phyloP scores from a whole-genome alignment of 768 basidiomycete genomes.

The Podaxis sp. region DNA sequence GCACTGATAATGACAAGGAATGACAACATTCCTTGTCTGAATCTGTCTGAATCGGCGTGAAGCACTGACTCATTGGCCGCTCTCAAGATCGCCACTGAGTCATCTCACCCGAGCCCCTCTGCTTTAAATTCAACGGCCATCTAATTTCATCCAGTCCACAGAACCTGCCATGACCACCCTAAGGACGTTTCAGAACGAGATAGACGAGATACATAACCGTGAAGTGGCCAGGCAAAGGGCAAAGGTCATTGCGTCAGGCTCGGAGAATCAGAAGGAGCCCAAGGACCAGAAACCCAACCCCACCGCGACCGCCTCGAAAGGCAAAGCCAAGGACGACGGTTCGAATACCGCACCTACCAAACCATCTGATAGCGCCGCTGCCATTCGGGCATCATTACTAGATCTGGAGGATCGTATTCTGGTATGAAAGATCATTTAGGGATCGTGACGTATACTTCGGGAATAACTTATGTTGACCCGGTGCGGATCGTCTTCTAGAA shows the following conservation, averaged over 20 bases:
- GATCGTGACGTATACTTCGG: constrained; percentile 10
- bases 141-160: not conserved
- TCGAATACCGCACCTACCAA: constrained; percentile 9
- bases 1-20: constrained; percentile 1
- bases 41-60: not conserved
- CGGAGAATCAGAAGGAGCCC: constrained; percentile 24
- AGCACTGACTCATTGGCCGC: constrained; percentile 1
- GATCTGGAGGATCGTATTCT: constrained; percentile 54
- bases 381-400: constrained; percentile 21
- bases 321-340: constrained; percentile 37
- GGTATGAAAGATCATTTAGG: constrained; percentile 27
- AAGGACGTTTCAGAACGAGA: constrained; percentile 68
- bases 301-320: constrained; percentile 28
- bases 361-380: not conserved
- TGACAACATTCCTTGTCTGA: not conserved
- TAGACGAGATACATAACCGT: constrained; percentile 68
- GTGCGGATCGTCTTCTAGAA: constrained; percentile 25
- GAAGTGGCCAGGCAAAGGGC: constrained; percentile 62
- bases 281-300: constrained; percentile 32
- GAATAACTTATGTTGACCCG: not conserved
- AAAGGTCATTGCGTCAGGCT: not conserved
- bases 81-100: constrained; percentile 4
- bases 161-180: constrained; percentile 42
- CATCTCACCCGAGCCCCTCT: not conserved
- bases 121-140: not conserved